phyloP scores from a whole-genome alignment of 2,329 filamentous ascomycete genomes.

The Rasamsonia emersonii region DNA sequence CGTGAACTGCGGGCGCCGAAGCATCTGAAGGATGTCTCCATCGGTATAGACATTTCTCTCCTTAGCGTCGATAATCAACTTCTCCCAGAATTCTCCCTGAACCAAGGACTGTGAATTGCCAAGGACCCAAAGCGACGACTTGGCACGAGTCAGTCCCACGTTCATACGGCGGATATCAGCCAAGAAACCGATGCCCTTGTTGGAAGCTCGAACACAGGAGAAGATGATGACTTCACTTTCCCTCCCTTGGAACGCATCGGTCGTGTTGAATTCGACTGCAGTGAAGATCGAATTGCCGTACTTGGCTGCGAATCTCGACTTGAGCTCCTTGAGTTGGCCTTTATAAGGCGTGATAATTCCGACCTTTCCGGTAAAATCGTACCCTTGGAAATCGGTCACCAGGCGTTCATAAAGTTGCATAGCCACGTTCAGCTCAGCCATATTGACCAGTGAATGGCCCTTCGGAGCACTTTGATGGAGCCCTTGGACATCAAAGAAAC shows the following conservation, averaged over 20 bases:
- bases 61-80: slow-evolving; percentile 74
- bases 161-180: slow-evolving; percentile 99
- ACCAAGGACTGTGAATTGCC: slow-evolving; percentile 81
- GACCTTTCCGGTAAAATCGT: slow-evolving; percentile 71
- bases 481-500: slow-evolving; percentile 94
- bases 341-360: slow-evolving; percentile 99
- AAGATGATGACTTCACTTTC: slow-evolving; percentile 99
- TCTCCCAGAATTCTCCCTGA: slow-evolving; percentile 85
- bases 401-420: slow-evolving; percentile 77
- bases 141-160: slow-evolving; percentile 91
- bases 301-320: slow-evolving; percentile 59
- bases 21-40: slow-evolving; percentile 50
- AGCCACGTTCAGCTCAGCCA: slow-evolving; percentile 77
- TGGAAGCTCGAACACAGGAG: slow-evolving; percentile 88
- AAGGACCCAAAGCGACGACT: slow-evolving; percentile 92
- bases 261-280: slow-evolving; percentile 94
- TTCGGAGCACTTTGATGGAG: slow-evolving; percentile 71
- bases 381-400: slow-evolving; percentile 58
- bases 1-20: slow-evolving; percentile 45
- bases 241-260: slow-evolving; percentile 92
- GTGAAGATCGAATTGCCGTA: slow-evolving; percentile 70
- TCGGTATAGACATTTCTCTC: slow-evolving; percentile 66
- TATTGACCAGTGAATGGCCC: slow-evolving; percentile 84
- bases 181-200: slow-evolving; percentile 96
- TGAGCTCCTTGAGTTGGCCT: slow-evolving; percentile 75